Evolutionary conservation across 2,329 filamentous ascomycete genomes (phyloP).

Genomic region (Botryotinia globosa): DNA sequence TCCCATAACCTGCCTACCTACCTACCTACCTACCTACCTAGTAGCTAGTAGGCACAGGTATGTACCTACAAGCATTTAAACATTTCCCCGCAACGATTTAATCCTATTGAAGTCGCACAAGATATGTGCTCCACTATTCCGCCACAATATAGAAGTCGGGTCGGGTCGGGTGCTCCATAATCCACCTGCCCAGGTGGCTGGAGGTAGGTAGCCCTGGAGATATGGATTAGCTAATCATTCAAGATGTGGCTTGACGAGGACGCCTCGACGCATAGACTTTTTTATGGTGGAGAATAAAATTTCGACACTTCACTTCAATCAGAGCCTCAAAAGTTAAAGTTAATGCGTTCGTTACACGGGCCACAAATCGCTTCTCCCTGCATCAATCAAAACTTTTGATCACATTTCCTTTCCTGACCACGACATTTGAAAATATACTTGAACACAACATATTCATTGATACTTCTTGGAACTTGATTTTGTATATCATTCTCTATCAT

Average conservation of each 20-base stretch:
- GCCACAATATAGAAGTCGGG: background rate
- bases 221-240: conserved; percentile 8
- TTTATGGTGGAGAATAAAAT: background rate
- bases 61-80: background rate
- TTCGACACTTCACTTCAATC: background rate
- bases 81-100: background rate
- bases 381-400: conserved; percentile 7
- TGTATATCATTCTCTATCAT: too few species aligned
- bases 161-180: background rate
- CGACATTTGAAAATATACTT: background rate
- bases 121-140: background rate
- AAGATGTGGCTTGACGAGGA: background rate
- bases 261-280: too few species aligned
- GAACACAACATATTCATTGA: background rate
- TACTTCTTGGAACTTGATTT: background rate
- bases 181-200: too few species aligned
- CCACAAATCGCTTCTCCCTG: conserved; percentile 4
- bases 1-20: background rate
- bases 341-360: background rate
- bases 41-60: background rate
- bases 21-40: too few species aligned
- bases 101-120: background rate
- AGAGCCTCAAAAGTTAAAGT: background rate
- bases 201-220: too few species aligned
- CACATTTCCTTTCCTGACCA: background rate